A percentile compares a stretch with the other conserved stretches of the same genome.
phyloP scores from a whole-genome alignment of 306 rosid species.

The Trichosanthes cucumerina region DNA sequence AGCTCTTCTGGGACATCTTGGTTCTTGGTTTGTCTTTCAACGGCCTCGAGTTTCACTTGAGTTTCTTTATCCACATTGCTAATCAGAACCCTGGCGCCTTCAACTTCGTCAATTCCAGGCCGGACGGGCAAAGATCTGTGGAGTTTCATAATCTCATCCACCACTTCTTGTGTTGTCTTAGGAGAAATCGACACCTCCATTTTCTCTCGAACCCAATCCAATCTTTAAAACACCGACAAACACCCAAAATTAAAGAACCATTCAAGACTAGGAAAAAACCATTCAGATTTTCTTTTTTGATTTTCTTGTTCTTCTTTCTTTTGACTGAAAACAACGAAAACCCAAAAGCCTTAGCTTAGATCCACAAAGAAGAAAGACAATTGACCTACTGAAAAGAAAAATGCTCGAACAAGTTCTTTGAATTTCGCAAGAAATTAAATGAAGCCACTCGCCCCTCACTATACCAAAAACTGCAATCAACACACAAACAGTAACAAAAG shows the following conservation, averaged over 20 bases:
- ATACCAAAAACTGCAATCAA: neutral
- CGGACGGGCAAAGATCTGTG: slow-evolving; percentile 59
- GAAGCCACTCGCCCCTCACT: neutral
- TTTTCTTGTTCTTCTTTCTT: neutral
- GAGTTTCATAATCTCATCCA: slow-evolving; percentile 67
- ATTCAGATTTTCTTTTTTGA: neutral
- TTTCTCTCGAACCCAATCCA: neutral
- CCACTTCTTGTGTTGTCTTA: slow-evolving; percentile 41
- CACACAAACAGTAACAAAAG: neutral
- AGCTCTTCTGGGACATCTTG: slow-evolving; percentile 58
- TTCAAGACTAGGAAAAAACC: neutral
- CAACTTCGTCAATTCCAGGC: slow-evolving; percentile 67
- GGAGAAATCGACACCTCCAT: slow-evolving; percentile 34
- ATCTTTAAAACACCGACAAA: neutral
- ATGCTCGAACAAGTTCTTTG: neutral
- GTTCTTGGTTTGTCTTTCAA: slow-evolving; percentile 37
- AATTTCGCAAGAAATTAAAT: neutral
- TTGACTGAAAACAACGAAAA: neutral
- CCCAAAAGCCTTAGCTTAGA: slow-evolving; percentile 9
- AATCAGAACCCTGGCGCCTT: slow-evolving; percentile 51
- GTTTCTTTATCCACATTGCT: slow-evolving; percentile 55
- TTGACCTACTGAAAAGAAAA: neutral
- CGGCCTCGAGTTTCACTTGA: slow-evolving; percentile 45
- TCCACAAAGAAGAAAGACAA: neutral
- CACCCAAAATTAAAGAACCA: slow-evolving; percentile 4